phyloP scores from a whole-genome alignment of 1,284 basidiomycete genomes.

The Ustilago trichophora region DNA sequence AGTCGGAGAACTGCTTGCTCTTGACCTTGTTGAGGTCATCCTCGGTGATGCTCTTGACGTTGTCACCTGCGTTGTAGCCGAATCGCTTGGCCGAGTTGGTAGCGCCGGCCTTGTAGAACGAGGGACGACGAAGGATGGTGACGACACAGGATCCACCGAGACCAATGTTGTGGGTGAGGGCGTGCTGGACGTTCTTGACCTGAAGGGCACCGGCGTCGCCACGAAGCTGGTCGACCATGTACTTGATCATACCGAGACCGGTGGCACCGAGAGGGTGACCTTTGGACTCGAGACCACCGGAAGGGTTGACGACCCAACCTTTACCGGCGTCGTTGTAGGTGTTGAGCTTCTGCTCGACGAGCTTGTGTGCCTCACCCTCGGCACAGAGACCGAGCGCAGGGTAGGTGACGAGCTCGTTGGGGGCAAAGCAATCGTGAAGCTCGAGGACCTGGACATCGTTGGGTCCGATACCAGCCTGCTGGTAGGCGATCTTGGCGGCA shows the following conservation, averaged over 20 bases:
- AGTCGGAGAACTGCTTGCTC: conserved; percentile 58
- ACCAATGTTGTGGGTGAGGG: conserved; percentile 83
- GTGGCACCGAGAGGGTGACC: conserved; percentile 82
- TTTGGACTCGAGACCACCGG: conserved; percentile 85
- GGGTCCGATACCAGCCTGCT: conserved; percentile 76
- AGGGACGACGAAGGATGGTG: conserved; percentile 46
- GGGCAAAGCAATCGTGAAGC: conserved; percentile 82
- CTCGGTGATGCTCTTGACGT: conserved; percentile 53
- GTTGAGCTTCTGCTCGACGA: conserved; percentile 81
- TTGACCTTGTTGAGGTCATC: conserved; percentile 57
- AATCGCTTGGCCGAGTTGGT: conserved; percentile 53
- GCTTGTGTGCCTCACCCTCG: conserved; percentile 76
- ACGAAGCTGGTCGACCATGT: conserved; percentile 75
- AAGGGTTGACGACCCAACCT: conserved; percentile 80
- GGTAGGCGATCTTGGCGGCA: conserved; percentile 77
- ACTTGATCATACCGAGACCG: conserved; percentile 87
- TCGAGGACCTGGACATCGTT: conserved; percentile 84
- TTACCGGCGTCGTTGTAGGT: conserved; percentile 76
- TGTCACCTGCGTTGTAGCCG: conserved; percentile 58
- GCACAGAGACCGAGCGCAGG: conserved; percentile 81
- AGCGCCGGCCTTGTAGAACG: conserved; percentile 54
- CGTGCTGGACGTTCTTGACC: conserved; percentile 80
- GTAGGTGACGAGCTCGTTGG: conserved; percentile 78
- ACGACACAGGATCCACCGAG: conserved; percentile 71
- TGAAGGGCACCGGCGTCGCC: conserved; percentile 67